Evolutionary conservation across 2,329 filamentous ascomycete genomes (phyloP).

Genomic region (Onygenales sp.): DNA sequence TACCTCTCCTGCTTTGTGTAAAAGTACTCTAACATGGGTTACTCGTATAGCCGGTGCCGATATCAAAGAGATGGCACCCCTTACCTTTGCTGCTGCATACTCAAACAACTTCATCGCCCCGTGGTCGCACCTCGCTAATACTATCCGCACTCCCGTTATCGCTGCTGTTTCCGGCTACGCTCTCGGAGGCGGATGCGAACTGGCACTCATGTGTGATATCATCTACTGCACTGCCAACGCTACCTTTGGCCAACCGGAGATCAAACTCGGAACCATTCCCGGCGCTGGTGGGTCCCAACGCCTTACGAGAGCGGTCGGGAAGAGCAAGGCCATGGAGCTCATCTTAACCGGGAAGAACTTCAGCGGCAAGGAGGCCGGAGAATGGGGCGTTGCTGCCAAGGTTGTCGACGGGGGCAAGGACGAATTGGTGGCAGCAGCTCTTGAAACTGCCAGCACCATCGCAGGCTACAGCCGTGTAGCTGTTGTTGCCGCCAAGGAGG

Average conservation of each 20-base stretch:
- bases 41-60: conserved; percentile 65
- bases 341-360: conserved; percentile 82
- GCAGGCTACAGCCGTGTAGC: conserved; percentile 80
- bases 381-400: conserved; percentile 83
- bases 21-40: not conserved
- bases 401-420: conserved; percentile 67
- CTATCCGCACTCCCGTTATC: conserved; percentile 87
- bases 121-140: conserved; percentile 78
- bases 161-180: conserved; percentile 91
- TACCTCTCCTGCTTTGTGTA: not conserved
- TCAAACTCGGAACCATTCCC: conserved; percentile 87
- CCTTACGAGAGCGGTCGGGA: conserved; percentile 71
- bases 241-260: conserved; percentile 93
- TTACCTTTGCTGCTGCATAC: conserved; percentile 84
- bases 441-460: conserved; percentile 82
- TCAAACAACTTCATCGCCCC: conserved; percentile 85
- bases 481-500: conserved; percentile 85
- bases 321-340: conserved; percentile 82
- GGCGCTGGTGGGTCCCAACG: conserved; percentile 88
- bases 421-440: conserved; percentile 67
- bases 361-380: conserved; percentile 69
- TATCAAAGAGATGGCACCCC: conserved; percentile 96
- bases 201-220: conserved; percentile 96
- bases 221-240: conserved; percentile 79
- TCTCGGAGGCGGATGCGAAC: conserved; percentile 88